Conservation (phyloP, 345 rosid genomes). For the Murraya paniculata region DNA sequence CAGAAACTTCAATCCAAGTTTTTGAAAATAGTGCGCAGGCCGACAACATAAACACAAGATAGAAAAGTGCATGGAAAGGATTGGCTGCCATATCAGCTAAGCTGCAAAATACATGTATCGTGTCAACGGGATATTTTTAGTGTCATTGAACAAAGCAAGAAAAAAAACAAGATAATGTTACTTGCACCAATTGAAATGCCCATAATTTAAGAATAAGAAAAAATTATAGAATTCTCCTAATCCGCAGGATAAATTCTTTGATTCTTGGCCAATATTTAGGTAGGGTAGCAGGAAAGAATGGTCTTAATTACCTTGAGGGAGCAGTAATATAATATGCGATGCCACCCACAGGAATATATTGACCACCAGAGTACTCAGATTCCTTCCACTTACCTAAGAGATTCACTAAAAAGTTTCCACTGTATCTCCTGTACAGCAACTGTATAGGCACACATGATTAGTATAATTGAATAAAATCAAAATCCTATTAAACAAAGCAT, state of each 20-base stretch:
- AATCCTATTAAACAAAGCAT: neutral
- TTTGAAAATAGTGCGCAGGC: conserved; percentile 90
- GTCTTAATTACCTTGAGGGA: conserved; percentile 57
- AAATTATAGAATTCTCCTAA: too few species aligned
- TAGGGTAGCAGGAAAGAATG: neutral
- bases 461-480: neutral
- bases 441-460: conserved; percentile 22
- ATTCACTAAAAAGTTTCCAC: conserved; percentile 76
- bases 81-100: conserved; percentile 91
- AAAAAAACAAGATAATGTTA: neutral
- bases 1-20: conserved; percentile 92
- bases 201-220: too few species aligned
- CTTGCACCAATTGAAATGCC: neutral
- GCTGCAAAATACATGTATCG: conserved; percentile 38
- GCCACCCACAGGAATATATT: conserved; percentile 76
- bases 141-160: neutral
- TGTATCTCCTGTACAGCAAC: conserved; percentile 78
- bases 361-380: conserved; percentile 77
- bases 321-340: conserved; percentile 81
- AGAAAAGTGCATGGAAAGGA: conserved; percentile 87
- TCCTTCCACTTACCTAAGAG: conserved; percentile 87
- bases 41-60: conserved; percentile 71
- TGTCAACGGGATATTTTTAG: neutral
- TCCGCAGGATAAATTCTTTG: too few species aligned
- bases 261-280: neutral